Percentiles rank a stretch among this genome's conserved stretches.
Evolutionary conservation across 2,329 filamentous ascomycete genomes (phyloP).

Genomic region (Aspergillus novofumigatus): DNA sequence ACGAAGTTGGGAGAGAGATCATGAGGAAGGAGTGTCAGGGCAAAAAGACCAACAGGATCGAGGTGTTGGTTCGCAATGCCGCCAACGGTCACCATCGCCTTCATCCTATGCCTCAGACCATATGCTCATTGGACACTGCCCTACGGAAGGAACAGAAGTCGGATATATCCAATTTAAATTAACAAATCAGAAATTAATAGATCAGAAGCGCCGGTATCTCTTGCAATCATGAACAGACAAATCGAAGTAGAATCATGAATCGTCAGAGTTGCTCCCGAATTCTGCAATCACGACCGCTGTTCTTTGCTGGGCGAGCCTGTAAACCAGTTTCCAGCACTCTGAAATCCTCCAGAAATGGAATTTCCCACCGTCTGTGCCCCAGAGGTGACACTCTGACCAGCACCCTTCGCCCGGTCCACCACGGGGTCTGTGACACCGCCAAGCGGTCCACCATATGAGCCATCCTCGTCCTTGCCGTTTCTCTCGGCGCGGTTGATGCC

Average conservation of each 20-base stretch:
- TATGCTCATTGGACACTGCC: not conserved
- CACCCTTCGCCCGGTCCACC: conserved; percentile 7
- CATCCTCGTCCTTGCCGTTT: conserved; percentile 52
- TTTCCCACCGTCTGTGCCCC: conserved; percentile 11
- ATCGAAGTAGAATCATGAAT: not conserved
- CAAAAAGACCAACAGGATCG: conserved; percentile 55
- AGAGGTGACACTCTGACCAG: conserved; percentile 4
- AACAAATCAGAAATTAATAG: not conserved
- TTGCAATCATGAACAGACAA: not conserved
- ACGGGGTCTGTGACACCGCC: conserved; percentile 10
- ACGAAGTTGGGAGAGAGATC: conserved; percentile 52
- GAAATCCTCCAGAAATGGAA: conserved; percentile 8
- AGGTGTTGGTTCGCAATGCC: conserved; percentile 55
- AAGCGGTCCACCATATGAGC: conserved; percentile 31
- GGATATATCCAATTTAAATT: not conserved
- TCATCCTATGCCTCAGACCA: not conserved
- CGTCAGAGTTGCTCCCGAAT: not conserved
- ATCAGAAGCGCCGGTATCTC: not conserved
- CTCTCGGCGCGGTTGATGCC: conserved; percentile 52
- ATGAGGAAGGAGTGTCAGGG: conserved; percentile 59
- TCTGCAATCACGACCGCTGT: not conserved
- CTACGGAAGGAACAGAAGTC: not conserved
- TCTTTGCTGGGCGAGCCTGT: not conserved
- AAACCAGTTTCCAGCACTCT: conserved; percentile 3
- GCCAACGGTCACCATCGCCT: conserved; percentile 46